These are phyloP conservation scores for Apodospora peruviana DNA, from an alignment of 495 filamentous ascomycete genomes.

Conservation along the genomic window DNA sequence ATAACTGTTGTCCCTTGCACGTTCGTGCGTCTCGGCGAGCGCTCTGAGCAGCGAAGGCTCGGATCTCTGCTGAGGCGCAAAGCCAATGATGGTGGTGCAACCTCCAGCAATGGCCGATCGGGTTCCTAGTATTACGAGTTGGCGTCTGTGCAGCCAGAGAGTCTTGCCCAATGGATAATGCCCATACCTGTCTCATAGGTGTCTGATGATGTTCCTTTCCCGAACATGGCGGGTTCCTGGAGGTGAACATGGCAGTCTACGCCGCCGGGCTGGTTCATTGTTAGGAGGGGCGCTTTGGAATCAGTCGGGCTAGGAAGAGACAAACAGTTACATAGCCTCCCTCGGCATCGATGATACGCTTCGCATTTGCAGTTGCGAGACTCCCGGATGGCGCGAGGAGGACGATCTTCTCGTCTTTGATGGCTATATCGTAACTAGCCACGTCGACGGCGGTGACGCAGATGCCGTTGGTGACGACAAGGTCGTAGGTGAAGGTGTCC, in stretches of 20 bases:
- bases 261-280: conserved; percentile 26
- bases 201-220: conserved; percentile 45
- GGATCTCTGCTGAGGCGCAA: conserved; percentile 49
- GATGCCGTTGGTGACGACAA: conserved; percentile 41
- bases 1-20: conserved; percentile 44
- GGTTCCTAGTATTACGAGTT: conserved; percentile 28
- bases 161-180: too few relatives aligned
- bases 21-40: conserved; percentile 41
- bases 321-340: conserved; percentile 44
- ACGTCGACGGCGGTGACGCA: conserved; percentile 45
- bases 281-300: not conserved
- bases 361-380: not conserved
- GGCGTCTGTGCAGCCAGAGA: too few relatives aligned
- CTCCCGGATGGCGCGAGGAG: conserved; percentile 34
- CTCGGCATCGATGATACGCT: not conserved
- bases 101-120: conserved; percentile 55
- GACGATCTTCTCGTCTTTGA: conserved; percentile 47
- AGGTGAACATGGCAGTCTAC: conserved; percentile 43
- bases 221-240: conserved; percentile 39
- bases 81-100: conserved; percentile 55
- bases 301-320: not conserved
- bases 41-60: conserved; percentile 44
- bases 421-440: conserved; percentile 44
- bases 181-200: conserved; percentile 39
- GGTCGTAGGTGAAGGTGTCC: conserved; percentile 31